phyloP scores from a whole-genome alignment of 306 rosid genomes.

The Cucurbita argyrosperma region DNA sequence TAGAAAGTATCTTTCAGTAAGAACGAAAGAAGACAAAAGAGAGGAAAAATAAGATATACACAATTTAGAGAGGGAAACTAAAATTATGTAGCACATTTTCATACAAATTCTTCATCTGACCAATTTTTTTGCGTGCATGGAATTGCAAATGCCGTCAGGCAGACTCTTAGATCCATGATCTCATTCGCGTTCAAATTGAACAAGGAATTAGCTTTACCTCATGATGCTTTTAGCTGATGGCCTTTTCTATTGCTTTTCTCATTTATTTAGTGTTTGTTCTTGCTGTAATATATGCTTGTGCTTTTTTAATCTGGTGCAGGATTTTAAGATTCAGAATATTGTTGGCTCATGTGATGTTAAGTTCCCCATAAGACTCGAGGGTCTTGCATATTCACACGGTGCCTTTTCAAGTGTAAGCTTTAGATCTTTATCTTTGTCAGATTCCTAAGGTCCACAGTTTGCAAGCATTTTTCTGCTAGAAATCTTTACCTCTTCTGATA shows the following conservation, averaged over 20 bases:
- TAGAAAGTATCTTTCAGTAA: neutral
- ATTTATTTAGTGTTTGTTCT: neutral
- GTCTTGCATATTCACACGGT: conserved; percentile 78
- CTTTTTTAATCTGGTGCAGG: conserved; percentile 18
- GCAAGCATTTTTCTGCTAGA: neutral
- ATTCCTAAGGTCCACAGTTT: neutral
- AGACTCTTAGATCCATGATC: too few relatives aligned
- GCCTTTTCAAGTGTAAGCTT: conserved; percentile 81
- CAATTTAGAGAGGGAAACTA: neutral
- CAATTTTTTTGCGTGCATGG: too few relatives aligned
- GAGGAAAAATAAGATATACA: neutral
- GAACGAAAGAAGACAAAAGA: neutral
- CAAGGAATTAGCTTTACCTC: too few relatives aligned
- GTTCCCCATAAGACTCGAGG: conserved; percentile 89
- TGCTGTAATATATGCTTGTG: neutral
- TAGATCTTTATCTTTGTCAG: neutral
- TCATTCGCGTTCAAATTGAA: too few relatives aligned
- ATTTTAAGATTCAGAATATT: conserved; percentile 85
- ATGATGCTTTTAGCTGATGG: too few relatives aligned
- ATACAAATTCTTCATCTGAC: too few relatives aligned
- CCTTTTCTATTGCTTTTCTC: neutral
- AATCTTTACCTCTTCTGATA: neutral
- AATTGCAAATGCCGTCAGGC: too few relatives aligned
- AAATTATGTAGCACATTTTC: neutral
- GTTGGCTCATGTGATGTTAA: conserved; percentile 90